Conservation (phyloP, 805 yeast genomes). For the Debaryomyces prosopidis region DNA sequence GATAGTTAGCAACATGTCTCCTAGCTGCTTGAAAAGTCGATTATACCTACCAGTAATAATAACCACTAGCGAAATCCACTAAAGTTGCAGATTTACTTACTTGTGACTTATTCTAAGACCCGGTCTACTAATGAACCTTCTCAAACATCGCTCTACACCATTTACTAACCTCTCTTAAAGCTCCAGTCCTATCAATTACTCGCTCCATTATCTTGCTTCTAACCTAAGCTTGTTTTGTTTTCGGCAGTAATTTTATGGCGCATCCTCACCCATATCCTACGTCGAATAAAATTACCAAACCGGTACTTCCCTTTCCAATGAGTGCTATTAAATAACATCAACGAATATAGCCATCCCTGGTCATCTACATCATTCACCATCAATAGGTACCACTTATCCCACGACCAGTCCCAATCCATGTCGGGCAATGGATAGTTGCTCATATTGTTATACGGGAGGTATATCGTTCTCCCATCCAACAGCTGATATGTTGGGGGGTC, state of each 20-base stretch:
- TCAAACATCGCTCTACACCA: too few relatives aligned
- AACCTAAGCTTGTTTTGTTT: neutral
- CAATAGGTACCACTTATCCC: constrained; percentile 73
- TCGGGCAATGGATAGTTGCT: constrained; percentile 53
- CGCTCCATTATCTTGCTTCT: too few relatives aligned
- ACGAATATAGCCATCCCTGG: constrained; percentile 80
- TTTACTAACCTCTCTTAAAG: too few relatives aligned
- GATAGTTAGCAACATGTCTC: too few relatives aligned
- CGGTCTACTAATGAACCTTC: too few relatives aligned
- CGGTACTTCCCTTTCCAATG: constrained; percentile 66
- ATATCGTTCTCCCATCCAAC: constrained; percentile 39
- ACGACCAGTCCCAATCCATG: constrained; percentile 63
- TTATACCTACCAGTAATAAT: too few relatives aligned
- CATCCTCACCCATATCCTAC: constrained; percentile 62
- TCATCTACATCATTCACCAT: constrained; percentile 76
- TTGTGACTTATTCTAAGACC: too few relatives aligned
- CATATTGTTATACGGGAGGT: constrained; percentile 25
- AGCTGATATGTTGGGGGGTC: constrained; percentile 55
- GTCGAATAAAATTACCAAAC: constrained; percentile 62
- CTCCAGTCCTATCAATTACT: too few relatives aligned
- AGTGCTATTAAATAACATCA: constrained; percentile 46
- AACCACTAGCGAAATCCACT: too few relatives aligned
- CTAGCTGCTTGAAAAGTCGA: too few relatives aligned
- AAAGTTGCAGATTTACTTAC: too few relatives aligned
- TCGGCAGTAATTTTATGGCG: constrained; percentile 18